Evolutionary conservation across 2,329 filamentous ascomycete species (phyloP), one percentile per base, ranked within the genome.

Genomic region (Botrytis paeoniae): DNA sequence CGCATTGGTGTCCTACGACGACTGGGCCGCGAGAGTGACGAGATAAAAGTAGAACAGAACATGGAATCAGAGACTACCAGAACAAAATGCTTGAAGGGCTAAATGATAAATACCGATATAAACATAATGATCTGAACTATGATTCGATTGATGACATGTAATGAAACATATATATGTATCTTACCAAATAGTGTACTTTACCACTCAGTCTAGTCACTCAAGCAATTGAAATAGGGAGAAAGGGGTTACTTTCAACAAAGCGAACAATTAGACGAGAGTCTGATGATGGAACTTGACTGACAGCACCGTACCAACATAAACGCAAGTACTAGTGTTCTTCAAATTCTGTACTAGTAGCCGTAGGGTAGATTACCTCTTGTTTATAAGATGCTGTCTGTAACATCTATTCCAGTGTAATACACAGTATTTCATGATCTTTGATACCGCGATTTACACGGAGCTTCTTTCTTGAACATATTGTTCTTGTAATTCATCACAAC

Each of bases 1-100:
- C 8, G n/a, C 6, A 54, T 8, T 3, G 1, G 51, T 54, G 2
- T 8, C 3, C 6, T 29, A 1, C 5, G 5, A 54, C 2, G 25
- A 18, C 51, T 29, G 1, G 1, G 14, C 3, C 1, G 25, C 12
- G 51, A 54, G 25, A 54, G 51, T 54, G 51, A 54, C 14, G 51
- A 29, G 25, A n/a, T 14, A 8, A 54, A 54, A 54, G 2, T 29
- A 54, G 5, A 16, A 54, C 5, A 16, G 48, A 54, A n/a, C 1
- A 29, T 16, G 1, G 2, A n/a, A 54, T 16, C 5, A 7, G 12
- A 12, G 25, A 54, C 7, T 16, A 2, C 3, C 1, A 7, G 51
- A 25, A 16, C 12, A 16, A 29, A 7, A 29, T 54, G 51, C 25
- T 6, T 54, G 6, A 54, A 16, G 51, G 16, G 25, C 12, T 7